Evolutionary conservation across 805 yeast species (phyloP).

Genomic region (Metschnikowia henanensis): DNA sequence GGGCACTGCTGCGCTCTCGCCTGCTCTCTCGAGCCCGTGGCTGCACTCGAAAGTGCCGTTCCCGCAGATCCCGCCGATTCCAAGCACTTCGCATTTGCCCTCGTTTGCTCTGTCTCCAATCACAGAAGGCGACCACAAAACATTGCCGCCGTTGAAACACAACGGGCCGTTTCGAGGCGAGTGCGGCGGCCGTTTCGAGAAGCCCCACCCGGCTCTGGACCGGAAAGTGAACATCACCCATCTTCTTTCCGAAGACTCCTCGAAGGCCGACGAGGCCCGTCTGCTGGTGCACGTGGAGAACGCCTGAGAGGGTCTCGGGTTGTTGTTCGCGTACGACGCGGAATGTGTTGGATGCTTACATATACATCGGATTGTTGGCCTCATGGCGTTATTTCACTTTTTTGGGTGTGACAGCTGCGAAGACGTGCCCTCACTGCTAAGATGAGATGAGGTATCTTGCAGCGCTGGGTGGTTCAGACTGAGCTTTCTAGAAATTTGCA

Average conservation of each 20-base stretch:
- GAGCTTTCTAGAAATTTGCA: no score
- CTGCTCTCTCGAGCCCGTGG: conserved; percentile 8
- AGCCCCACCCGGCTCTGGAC: neutral
- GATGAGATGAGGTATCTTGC: no score
- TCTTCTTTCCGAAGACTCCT: conserved; percentile 6
- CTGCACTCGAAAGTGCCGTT: neutral
- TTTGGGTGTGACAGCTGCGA: no score
- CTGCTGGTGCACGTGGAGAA: conserved; percentile 2
- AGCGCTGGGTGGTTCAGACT: no score
- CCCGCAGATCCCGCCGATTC: conserved; percentile 1
- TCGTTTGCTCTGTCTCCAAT: neutral
- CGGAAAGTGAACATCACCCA: conserved; percentile 5
- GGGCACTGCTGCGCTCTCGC: conserved; percentile 1
- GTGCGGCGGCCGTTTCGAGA: neutral
- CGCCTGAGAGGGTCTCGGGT: no score
- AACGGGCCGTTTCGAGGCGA: neutral
- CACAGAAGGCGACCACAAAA: neutral
- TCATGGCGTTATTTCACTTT: no score
- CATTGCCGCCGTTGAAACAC: neutral
- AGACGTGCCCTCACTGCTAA: no score
- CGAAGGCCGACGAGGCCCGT: conserved; percentile 1
- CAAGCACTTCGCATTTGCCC: neutral
- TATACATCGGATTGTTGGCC: no score
- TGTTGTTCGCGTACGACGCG: no score
- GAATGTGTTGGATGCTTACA: no score